A percentile compares a stretch with the other conserved stretches of the same genome.
Evolutionary conservation across 1,284 basidiomycete genomes (phyloP).

Genomic region (Pholiota adiposa): DNA sequence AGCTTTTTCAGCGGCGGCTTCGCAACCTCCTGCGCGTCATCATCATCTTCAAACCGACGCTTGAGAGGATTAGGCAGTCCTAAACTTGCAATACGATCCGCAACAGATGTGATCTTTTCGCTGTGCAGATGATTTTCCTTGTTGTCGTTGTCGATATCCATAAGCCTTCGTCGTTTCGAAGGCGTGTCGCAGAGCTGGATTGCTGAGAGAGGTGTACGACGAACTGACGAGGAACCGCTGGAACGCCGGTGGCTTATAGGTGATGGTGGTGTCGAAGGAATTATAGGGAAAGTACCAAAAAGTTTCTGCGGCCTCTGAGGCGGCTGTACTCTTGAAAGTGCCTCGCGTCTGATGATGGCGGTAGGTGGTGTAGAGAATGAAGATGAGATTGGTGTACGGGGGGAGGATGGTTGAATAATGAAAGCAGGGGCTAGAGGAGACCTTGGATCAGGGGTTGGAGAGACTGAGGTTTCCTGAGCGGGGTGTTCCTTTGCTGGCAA

Average conservation of each 20-base stretch:
- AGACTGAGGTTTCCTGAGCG: not conserved
- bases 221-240: conserved; percentile 11
- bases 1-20: conserved; percentile 23
- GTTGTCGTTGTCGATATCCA: conserved; percentile 22
- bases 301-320: conserved; percentile 40
- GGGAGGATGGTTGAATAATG: conserved; percentile 13
- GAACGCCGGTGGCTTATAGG: conserved; percentile 22
- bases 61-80: conserved; percentile 22
- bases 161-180: conserved; percentile 35
- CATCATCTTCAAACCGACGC: conserved; percentile 24
- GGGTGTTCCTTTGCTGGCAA: conserved; percentile 10
- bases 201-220: conserved; percentile 23
- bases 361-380: conserved; percentile 28
- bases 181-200: conserved; percentile 19
- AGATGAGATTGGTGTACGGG: conserved; percentile 22
- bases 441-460: conserved; percentile 2
- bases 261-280: conserved; percentile 27
- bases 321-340: conserved; percentile 27
- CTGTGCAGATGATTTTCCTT: conserved; percentile 32
- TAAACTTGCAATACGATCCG: conserved; percentile 32
- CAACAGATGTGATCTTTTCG: conserved; percentile 21
- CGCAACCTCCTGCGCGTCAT: conserved; percentile 16
- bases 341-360: conserved; percentile 23
- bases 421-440: conserved; percentile 22
- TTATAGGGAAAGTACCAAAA: conserved; percentile 21